Percentiles rank a stretch among this genome's conserved stretches.
Evolutionary conservation across 139 green algal species (phyloP).

Genomic region (Tetraselmis chui): DNA sequence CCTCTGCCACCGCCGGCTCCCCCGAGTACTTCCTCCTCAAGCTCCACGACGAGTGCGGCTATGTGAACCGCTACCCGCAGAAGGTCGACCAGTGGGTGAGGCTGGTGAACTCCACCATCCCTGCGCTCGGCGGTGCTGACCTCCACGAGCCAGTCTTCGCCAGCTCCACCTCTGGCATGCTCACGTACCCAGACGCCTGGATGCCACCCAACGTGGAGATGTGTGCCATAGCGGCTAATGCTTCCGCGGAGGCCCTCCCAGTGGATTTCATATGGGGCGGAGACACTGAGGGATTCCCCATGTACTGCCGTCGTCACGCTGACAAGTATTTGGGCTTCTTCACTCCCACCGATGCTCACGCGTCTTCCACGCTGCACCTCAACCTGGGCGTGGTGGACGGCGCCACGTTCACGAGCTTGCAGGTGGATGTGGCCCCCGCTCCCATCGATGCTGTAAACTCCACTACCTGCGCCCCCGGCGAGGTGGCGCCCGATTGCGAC

Average conservation of each 20-base stretch:
- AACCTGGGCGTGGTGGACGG: background rate
- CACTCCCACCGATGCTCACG: background rate
- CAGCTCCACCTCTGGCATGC: background rate
- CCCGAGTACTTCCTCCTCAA: background rate
- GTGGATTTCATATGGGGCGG: background rate
- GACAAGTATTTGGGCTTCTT: constrained; percentile 9
- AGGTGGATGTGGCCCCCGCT: background rate
- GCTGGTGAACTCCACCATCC: background rate
- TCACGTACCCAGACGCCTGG: background rate
- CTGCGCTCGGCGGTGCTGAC: background rate
- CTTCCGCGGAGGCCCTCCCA: background rate
- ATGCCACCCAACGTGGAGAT: background rate
- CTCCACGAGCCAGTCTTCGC: background rate
- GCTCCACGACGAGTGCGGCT: constrained; percentile 12
- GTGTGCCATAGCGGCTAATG: background rate
- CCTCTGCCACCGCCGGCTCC: constrained; percentile 1
- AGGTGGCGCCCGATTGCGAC: background rate
- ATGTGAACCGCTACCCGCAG: constrained; percentile 7
- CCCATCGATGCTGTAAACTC: constrained; percentile 1
- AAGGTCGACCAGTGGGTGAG: background rate
- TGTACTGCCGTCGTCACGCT: background rate
- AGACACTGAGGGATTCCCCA: background rate
- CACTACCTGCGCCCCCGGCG: background rate
- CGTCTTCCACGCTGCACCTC: constrained; percentile 1
- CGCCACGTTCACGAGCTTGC: background rate